phyloP scores from a whole-genome alignment of 2,329 filamentous ascomycete species.

The Tolypocladium capitatum region DNA sequence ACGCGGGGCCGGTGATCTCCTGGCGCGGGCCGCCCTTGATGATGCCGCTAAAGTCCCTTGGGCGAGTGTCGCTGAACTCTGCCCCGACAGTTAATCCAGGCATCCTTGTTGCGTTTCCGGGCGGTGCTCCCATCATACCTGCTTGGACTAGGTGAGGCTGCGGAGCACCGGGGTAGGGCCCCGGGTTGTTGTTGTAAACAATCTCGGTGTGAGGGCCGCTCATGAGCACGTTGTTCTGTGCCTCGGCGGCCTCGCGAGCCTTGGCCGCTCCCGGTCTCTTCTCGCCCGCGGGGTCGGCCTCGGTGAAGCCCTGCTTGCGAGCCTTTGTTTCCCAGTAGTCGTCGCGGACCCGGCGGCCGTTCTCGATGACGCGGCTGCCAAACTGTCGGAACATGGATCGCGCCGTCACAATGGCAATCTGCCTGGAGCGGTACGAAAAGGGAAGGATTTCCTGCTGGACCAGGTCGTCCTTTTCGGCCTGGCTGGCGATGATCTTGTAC shows the following conservation, averaged over 20 bases:
- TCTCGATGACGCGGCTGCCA: slow-evolving; percentile 82
- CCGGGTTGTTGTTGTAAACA: slow-evolving; percentile 67
- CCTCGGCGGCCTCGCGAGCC: slow-evolving; percentile 68
- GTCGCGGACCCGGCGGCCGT: slow-evolving; percentile 82
- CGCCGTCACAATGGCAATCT: slow-evolving; percentile 96
- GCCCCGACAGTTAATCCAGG: slow-evolving; percentile 74
- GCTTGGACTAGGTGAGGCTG: slow-evolving; percentile 58
- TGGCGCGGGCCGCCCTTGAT: slow-evolving; percentile 68
- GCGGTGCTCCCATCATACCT: slow-evolving; percentile 53
- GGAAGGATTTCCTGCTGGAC: slow-evolving; percentile 91
- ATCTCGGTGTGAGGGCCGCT: slow-evolving; percentile 70
- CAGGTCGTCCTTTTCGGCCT: slow-evolving; percentile 90
- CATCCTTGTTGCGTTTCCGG: slow-evolving; percentile 57
- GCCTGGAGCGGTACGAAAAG: slow-evolving; percentile 94
- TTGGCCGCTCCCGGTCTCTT: slow-evolving; percentile 89
- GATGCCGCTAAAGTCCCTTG: slow-evolving; percentile 72
- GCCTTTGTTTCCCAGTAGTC: slow-evolving; percentile 99
- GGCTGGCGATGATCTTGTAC: slow-evolving; percentile 94
- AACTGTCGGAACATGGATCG: slow-evolving; percentile 99
- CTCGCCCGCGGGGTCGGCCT: slow-evolving; percentile 89
- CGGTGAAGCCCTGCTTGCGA: slow-evolving; percentile 92
- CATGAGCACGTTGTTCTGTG: slow-evolving; percentile 48
- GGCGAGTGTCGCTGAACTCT: slow-evolving; percentile 63
- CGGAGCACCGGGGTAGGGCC: slow-evolving; percentile 51
- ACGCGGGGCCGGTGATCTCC: slow-evolving; percentile 75